Evolutionary conservation across 2,329 filamentous ascomycete genomes (phyloP), one percentile per base, ranked within the genome.

Genomic region (Cladosporium phlei): DNA sequence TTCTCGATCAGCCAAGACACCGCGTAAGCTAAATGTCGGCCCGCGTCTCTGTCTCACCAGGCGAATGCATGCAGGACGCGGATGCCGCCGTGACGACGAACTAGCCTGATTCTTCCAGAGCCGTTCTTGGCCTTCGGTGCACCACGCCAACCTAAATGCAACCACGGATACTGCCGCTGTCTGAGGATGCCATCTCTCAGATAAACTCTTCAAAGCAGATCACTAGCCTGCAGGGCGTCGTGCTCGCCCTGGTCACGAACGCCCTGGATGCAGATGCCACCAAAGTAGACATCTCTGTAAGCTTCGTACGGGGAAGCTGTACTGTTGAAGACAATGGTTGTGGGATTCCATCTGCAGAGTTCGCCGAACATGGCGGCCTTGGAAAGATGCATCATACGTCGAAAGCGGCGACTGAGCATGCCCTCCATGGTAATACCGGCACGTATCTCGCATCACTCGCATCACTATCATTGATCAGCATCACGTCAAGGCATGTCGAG

Each of bases 121-220:
- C n/a, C n/a, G n/a, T n/a, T n/a, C n/a, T n/a, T n/a, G n/a, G n/a
- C n/a, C n/a, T n/a, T n/a, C n/a, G n/a, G n/a, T n/a, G n/a, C n/a
- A n/a, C n/a, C n/a, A n/a, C n/a, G 11, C 38, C 21, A 25, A 34
- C 27, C 46, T n/a, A 22, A 37, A 45, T 45, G 42, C 42, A 32
- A 51, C 44, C 52, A 19, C 54, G 59, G 10, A 63, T 63, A 8
- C 44, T 53, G 47, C 61, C 59, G 17, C 47, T 63, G 19, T 39
- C 50, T 16, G 29, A 51, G 14, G 58, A 59, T 17, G 53, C 53
- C 28, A 53, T 59, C 24, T 47, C 84, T 38, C 87, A 89, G 63
- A 84, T 98, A 69, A 86, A 84, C 62, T 95, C 91, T 1, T 94
- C 91, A 0, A 80, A 81, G n/a, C 74, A 78, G 46, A 84, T 97